A percentile compares a stretch with the other conserved stretches of the same genome.
Conservation (phyloP, 176 grass and related monocot genomes). For the Chrysopogon serrulatus region DNA sequence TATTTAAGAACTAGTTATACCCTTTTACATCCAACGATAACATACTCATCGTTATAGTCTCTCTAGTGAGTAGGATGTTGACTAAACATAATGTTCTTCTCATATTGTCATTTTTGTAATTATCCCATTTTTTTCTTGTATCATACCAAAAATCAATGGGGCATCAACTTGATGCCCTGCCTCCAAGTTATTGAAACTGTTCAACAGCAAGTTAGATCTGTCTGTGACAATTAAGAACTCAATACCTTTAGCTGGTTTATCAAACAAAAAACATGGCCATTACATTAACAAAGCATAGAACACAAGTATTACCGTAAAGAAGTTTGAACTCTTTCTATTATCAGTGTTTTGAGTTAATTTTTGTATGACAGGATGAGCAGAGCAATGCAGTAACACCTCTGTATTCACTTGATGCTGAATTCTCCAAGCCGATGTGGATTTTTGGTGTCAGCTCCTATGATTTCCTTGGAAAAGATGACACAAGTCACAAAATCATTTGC, state of each 20-base stretch:
- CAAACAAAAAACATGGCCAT: neutral
- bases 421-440: constrained; percentile 80
- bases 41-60: neutral
- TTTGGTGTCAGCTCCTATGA: constrained; percentile 90
- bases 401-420: constrained; percentile 84
- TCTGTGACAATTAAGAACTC: neutral
- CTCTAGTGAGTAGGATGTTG: neutral
- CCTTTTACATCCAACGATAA: neutral
- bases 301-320: neutral
- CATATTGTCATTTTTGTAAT: neutral
- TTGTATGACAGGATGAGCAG: constrained; percentile 53
- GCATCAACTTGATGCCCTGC: neutral
- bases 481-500: constrained; percentile 52
- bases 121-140: neutral
- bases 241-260: neutral
- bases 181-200: neutral
- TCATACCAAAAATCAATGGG: neutral
- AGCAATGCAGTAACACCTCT: constrained; percentile 49
- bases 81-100: neutral
- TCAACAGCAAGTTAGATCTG: neutral
- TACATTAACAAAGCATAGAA: neutral
- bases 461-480: constrained; percentile 52
- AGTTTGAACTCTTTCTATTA: neutral
- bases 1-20: neutral
- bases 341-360: neutral